phyloP scores from a whole-genome alignment of 2,329 filamentous ascomycete genomes.

The Aspergillus awamori region DNA sequence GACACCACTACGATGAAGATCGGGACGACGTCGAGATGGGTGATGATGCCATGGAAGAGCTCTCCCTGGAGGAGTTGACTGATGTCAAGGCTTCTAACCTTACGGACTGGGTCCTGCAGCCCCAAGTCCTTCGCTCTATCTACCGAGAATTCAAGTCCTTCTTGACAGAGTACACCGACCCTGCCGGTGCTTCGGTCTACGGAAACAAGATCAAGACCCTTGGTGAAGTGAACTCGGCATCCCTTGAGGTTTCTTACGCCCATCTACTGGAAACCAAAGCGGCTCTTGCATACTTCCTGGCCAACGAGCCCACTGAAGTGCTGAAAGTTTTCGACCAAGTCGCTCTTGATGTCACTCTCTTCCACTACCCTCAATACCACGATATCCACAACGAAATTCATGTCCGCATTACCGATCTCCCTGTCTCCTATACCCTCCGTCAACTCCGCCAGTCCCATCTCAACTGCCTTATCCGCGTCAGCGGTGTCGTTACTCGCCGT shows the following conservation, averaged over 20 bases:
- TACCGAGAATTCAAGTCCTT: constrained; percentile 97
- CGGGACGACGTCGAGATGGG: constrained; percentile 86
- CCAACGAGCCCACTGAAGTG: constrained; percentile 93
- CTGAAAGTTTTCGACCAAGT: constrained; percentile 96
- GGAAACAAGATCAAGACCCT: constrained; percentile 90
- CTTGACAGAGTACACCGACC: constrained; percentile 92
- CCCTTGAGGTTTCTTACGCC: constrained; percentile 92
- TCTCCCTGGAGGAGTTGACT: constrained; percentile 85
- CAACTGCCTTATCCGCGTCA: constrained; percentile 92
- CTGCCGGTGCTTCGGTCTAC: constrained; percentile 87
- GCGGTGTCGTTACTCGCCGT: constrained; percentile 90
- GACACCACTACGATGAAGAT: constrained; percentile 93
- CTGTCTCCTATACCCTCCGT: constrained; percentile 90
- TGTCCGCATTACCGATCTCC: constrained; percentile 92
- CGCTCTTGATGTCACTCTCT: constrained; percentile 91
- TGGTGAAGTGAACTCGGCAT: constrained; percentile 96
- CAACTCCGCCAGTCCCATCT: constrained; percentile 94
- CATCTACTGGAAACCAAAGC: constrained; percentile 90
- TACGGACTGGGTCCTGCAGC: constrained; percentile 92
- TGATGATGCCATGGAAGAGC: constrained; percentile 91
- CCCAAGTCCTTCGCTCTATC: constrained; percentile 87
- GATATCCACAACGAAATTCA: constrained; percentile 97
- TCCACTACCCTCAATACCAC: constrained; percentile 97
- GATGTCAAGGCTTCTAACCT: constrained; percentile 93
- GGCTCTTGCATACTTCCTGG: constrained; percentile 91